phyloP scores from a whole-genome alignment of 805 yeast species.

The Blastobotrys muscicola region DNA sequence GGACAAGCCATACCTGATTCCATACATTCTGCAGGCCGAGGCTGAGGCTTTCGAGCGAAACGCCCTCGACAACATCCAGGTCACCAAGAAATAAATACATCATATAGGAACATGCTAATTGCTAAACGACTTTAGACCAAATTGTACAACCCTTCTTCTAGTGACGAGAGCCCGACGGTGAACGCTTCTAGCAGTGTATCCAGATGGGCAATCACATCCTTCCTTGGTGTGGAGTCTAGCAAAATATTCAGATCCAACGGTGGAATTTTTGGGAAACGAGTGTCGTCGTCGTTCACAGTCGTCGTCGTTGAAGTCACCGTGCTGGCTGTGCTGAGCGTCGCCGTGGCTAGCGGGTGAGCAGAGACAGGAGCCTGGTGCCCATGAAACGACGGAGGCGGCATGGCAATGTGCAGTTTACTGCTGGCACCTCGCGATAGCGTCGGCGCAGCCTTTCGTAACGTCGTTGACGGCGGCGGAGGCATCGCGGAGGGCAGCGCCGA shows the following conservation, averaged over 20 bases:
- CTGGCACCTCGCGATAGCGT: constrained; percentile 5
- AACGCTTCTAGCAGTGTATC: constrained; percentile 24
- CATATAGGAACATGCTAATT: constrained; percentile 1
- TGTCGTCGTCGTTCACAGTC: not conserved
- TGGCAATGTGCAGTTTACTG: constrained; percentile 4
- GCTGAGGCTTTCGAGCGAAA: constrained; percentile 81
- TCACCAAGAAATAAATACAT: constrained; percentile 15
- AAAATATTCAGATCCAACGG: constrained; percentile 27
- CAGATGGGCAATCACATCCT: constrained; percentile 26
- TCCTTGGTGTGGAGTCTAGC: constrained; percentile 30
- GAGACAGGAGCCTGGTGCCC: too few species aligned
- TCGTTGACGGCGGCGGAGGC: constrained; percentile 7
- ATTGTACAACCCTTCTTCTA: constrained; percentile 11
- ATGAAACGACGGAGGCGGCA: constrained; percentile 7
- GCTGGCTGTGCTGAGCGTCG: not conserved
- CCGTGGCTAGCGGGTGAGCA: not conserved
- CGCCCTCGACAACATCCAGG: constrained; percentile 71
- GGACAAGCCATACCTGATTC: constrained; percentile 54
- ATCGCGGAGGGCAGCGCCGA: constrained; percentile 6
- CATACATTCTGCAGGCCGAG: constrained; percentile 89
- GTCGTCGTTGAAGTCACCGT: not conserved
- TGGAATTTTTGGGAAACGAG: constrained; percentile 22
- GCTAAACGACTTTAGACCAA: not conserved
- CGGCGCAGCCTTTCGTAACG: constrained; percentile 2
- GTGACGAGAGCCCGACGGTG: constrained; percentile 15